phyloP scores from a whole-genome alignment of 805 yeast species.

The Metschnikowia santaceciliae region DNA sequence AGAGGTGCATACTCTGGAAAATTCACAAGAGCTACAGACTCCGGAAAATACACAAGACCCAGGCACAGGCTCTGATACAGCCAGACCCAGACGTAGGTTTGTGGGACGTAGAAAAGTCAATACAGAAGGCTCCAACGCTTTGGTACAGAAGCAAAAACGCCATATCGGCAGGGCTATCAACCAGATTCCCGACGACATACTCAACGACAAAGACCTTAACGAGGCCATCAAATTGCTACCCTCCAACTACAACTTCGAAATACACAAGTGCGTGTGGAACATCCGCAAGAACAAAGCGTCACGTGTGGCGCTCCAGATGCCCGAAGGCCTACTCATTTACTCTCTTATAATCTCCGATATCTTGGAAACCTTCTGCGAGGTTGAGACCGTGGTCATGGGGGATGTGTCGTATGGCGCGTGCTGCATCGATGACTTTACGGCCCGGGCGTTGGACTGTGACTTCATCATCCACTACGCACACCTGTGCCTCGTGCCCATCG shows the following conservation, averaged over 20 bases:
- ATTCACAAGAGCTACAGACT: not conserved
- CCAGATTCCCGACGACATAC: conserved; percentile 84
- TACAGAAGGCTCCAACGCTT: conserved; percentile 5
- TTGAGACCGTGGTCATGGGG: conserved; percentile 93
- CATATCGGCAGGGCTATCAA: conserved; percentile 62
- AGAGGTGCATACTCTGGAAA: too few relatives aligned
- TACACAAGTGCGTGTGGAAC: conserved; percentile 95
- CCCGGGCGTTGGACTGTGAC: conserved; percentile 88
- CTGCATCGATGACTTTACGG: conserved; percentile 95
- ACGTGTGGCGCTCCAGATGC: conserved; percentile 93
- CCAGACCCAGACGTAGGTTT: conserved; percentile 50
- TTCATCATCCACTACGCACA: conserved; percentile 96
- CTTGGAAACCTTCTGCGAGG: conserved; percentile 81
- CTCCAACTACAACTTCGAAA: conserved; percentile 89
- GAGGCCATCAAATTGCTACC: conserved; percentile 81
- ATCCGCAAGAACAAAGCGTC: conserved; percentile 69
- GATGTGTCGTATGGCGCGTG: conserved; percentile 99
- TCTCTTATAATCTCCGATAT: conserved; percentile 89
- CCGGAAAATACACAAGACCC: not conserved
- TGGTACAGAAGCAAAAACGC: conserved; percentile 11
- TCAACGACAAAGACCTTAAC: conserved; percentile 76
- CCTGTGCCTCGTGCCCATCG: conserved; percentile 93
- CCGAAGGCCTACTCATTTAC: conserved; percentile 89
- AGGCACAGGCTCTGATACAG: not conserved
- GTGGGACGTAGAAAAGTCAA: conserved; percentile 41